Conservation (phyloP, 2,329 filamentous ascomycete genomes). For the Colletotrichum australisinense region DNA sequence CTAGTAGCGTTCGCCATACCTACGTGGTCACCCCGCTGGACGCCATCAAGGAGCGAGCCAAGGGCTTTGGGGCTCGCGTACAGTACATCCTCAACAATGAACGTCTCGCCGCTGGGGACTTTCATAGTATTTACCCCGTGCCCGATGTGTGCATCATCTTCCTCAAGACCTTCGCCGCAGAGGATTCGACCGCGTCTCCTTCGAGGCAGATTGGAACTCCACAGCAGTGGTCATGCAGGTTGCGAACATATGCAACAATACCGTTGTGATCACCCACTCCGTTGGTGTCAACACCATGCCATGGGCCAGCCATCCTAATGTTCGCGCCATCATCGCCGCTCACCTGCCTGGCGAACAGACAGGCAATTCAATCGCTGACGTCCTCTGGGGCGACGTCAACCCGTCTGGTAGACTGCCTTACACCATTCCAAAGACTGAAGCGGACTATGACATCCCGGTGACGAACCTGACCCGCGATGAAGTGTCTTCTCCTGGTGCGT, state of each 20-base stretch:
- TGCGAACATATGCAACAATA: constrained; percentile 47
- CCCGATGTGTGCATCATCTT: constrained; percentile 77
- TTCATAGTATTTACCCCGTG: constrained; percentile 48
- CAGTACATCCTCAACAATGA: constrained; percentile 51
- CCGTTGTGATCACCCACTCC: constrained; percentile 77
- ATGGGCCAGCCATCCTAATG: constrained; percentile 68
- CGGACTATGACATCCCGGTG: constrained; percentile 55
- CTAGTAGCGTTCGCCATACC: constrained; percentile 61
- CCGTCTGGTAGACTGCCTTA: constrained; percentile 79
- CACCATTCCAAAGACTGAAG: constrained; percentile 70
- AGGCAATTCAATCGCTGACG: constrained; percentile 73
- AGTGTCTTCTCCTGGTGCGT: constrained; percentile 47
- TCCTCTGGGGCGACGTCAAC: constrained; percentile 76
- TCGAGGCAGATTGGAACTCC: constrained; percentile 67
- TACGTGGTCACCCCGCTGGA: constrained; percentile 66
- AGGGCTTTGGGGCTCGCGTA: constrained; percentile 50
- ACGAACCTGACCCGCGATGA: constrained; percentile 48
- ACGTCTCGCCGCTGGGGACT: constrained; percentile 51
- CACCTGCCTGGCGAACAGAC: constrained; percentile 81
- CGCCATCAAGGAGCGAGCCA: constrained; percentile 59
- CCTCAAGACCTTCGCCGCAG: constrained; percentile 74
- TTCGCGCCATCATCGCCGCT: constrained; percentile 75
- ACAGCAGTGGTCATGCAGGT: constrained; percentile 46
- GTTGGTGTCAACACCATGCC: constrained; percentile 72
- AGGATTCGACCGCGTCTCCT: constrained; percentile 64